Base-by-base conservation (phyloP, 2,329 filamentous ascomycete species). In the Monosporascus sp. region DNA sequence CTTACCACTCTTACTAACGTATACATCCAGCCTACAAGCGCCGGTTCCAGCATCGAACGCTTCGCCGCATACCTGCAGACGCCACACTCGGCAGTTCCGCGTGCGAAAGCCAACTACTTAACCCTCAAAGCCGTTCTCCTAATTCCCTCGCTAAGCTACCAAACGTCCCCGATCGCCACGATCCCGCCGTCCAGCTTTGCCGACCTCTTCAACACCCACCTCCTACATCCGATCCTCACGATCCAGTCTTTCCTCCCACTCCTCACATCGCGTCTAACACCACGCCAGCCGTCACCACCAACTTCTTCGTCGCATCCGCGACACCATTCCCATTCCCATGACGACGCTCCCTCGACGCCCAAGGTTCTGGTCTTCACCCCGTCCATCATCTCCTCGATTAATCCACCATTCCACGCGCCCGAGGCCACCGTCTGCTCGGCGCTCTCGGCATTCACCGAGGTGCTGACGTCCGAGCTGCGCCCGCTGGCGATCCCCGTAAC, bases 161-260 rank as follows among this genome's bases (percentile, higher is more conserved):
- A 90, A 50, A 86, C 87, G 26, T 90, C 89, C 4, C 88, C 90
- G 20, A 88, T 97, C 57, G 90, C 91, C 57, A 92, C 90, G 4
- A 87, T 97, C 55, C 85, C 89, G 7, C 86, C 90, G 0, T 89
- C 89, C 31, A 86, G 84, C 63, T 94, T 96, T 75, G 89, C 90
- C 58, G 91, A 97, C 66, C 87, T 91, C 37, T 85, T 97, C 69
- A 96, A 97, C 70, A 93, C 91, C 17, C 92, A 96, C 65, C 81
- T 99, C 14, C 80, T 97, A 52, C 88, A 91, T 53, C 93, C 93
- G 1, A 91, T 97, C 60, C 81, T 96, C 50, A 91, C 89, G 5
- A 86, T 92, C 40, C 92, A 97, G 72, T 82, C 89, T 51, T 94
- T 97, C 73, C 78, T 97, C n/a, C 88, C 88, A 0, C 82, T 92